phyloP scores from a whole-genome alignment of 768 basidiomycete genomes.

The Amanita rubescens region DNA sequence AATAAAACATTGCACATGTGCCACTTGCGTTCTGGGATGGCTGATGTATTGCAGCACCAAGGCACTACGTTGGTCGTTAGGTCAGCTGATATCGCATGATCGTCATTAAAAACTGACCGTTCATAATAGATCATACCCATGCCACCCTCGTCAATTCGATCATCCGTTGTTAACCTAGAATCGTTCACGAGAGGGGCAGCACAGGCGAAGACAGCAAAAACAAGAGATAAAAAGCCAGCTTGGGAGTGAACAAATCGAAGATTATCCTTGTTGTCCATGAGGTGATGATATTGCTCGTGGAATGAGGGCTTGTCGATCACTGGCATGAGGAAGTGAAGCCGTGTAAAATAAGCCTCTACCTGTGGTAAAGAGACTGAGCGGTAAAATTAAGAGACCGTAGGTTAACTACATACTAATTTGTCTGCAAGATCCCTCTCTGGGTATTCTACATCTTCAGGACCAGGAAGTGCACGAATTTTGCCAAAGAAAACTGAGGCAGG shows the following conservation, averaged over 20 bases:
- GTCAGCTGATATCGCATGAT: constrained; percentile 11
- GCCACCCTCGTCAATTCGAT: constrained; percentile 66
- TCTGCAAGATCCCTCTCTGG: constrained; percentile 81
- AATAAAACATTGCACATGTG: constrained; percentile 87
- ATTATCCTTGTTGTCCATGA: constrained; percentile 69
- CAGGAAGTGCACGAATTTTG: constrained; percentile 74
- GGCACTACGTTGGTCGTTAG: constrained; percentile 42
- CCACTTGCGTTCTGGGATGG: constrained; percentile 74
- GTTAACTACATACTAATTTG: constrained; percentile 56
- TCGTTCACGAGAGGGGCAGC: constrained; percentile 76
- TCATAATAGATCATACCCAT: constrained; percentile 90
- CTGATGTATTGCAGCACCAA: constrained; percentile 90
- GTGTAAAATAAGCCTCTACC: constrained; percentile 84
- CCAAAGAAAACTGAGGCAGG: constrained; percentile 85
- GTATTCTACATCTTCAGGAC: constrained; percentile 81
- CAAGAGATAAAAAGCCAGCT: constrained; percentile 69
- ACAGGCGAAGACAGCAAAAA: constrained; percentile 90
- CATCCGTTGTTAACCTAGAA: constrained; percentile 49
- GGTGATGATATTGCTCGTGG: constrained; percentile 54
- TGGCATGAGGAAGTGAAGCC: constrained; percentile 85
- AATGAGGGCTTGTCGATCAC: constrained; percentile 84
- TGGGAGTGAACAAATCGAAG: constrained; percentile 46
- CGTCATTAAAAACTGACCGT: constrained; percentile 43
- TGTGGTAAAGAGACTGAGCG: constrained; percentile 25
- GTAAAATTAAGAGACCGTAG: constrained; percentile 8